Conservation (phyloP, 176 grass and related monocot species). For the Alopecurus myosuroides region DNA sequence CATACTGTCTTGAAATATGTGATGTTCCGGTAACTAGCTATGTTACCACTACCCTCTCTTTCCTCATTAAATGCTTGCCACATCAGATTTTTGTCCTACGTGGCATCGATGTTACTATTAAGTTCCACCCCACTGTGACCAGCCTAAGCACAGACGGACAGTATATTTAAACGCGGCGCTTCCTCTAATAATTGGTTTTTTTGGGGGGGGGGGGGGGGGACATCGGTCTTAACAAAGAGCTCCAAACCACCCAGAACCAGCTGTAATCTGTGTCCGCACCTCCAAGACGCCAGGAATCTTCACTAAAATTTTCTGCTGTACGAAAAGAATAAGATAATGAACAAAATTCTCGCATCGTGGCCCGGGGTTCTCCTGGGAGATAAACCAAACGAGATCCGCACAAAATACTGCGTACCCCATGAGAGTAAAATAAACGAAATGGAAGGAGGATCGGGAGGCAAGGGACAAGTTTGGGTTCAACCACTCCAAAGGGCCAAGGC, state of each 20-base stretch:
- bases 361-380: not conserved
- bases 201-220: too few species aligned
- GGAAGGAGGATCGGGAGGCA: not conserved
- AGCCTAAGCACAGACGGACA: too few species aligned
- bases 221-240: not conserved
- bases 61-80: too few species aligned
- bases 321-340: not conserved
- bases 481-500: not conserved
- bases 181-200: too few species aligned
- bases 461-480: not conserved
- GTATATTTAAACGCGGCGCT: too few species aligned
- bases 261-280: not conserved
- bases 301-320: not conserved
- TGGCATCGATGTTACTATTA: too few species aligned
- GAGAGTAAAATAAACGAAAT: not conserved
- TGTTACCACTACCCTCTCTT: too few species aligned
- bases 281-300: not conserved
- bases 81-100: too few species aligned
- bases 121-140: too few species aligned
- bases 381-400: not conserved
- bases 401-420: not conserved
- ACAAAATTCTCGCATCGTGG: not conserved
- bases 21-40: too few species aligned
- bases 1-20: too few species aligned
- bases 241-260: not conserved